phyloP scores from a whole-genome alignment of 1,139 yeast genomes.

The Debaryomyces subglobosus region DNA sequence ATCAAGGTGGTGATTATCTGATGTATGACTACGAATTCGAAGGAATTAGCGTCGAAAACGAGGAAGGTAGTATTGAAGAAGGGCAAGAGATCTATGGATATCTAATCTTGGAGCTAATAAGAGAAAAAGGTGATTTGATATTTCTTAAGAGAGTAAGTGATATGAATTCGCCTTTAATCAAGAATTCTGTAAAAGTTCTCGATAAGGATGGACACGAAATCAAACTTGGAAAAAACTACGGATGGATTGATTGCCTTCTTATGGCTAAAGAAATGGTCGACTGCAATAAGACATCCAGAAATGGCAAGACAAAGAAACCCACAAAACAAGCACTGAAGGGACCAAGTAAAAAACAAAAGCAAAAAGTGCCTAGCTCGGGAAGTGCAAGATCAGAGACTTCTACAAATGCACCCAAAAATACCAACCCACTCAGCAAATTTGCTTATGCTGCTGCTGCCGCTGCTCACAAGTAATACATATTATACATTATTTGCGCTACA shows the following conservation, averaged over 20 bases:
- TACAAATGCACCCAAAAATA: constrained; percentile 10
- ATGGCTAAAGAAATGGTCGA: constrained; percentile 45
- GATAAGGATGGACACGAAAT: constrained; percentile 37
- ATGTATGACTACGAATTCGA: constrained; percentile 80
- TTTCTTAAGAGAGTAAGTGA: constrained; percentile 51
- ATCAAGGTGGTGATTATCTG: constrained; percentile 65
- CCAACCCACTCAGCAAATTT: constrained; percentile 29
- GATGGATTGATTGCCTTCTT: constrained; percentile 52
- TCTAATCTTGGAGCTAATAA: constrained; percentile 63
- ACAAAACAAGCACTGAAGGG: neutral
- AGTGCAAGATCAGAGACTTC: constrained; percentile 12
- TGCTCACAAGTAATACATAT: constrained; percentile 28
- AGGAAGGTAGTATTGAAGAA: constrained; percentile 27
- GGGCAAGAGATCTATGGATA: constrained; percentile 54
- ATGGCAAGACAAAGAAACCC: neutral
- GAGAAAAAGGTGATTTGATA: constrained; percentile 58
- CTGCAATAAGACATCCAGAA: constrained; percentile 1
- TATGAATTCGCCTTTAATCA: constrained; percentile 25
- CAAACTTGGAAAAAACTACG: constrained; percentile 40
- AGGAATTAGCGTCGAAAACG: constrained; percentile 43
- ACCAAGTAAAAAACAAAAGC: constrained; percentile 10
- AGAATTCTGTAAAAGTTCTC: constrained; percentile 40
- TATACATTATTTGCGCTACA: neutral
- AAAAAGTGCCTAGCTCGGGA: constrained; percentile 9
- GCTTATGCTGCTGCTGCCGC: constrained; percentile 56